A percentile compares a stretch with the other conserved stretches of the same genome.
These are phyloP conservation scores for Begonia fuchsioides DNA, from an alignment of 306 rosid species.

Conservation along the genomic window DNA sequence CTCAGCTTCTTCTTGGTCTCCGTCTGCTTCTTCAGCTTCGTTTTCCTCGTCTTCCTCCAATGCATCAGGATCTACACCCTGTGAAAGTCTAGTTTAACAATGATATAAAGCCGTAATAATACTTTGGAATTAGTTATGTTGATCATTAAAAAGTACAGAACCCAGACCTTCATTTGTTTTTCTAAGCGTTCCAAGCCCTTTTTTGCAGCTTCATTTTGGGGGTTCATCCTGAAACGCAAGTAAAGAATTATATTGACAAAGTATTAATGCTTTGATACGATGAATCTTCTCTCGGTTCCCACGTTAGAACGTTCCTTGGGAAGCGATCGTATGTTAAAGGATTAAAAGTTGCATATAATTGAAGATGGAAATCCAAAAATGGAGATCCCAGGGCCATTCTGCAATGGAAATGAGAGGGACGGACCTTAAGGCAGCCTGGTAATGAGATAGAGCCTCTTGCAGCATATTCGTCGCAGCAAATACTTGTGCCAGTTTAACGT, in stretches of 20 bases:
- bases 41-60: slow-evolving; percentile 97
- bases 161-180: slow-evolving; percentile 86
- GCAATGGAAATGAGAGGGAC: neutral
- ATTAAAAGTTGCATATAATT: too few relatives aligned
- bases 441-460: slow-evolving; percentile 88
- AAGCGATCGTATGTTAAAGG: too few relatives aligned
- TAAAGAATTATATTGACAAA: slow-evolving; percentile 8
- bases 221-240: slow-evolving; percentile 59
- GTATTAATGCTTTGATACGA: neutral
- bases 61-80: slow-evolving; percentile 79
- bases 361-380: neutral
- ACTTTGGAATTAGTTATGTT: too few relatives aligned
- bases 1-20: slow-evolving; percentile 89
- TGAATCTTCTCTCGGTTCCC: neutral
- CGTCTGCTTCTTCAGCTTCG: slow-evolving; percentile 89
- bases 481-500: slow-evolving; percentile 94
- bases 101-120: too few relatives aligned
- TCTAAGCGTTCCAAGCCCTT: slow-evolving; percentile 91
- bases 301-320: too few relatives aligned
- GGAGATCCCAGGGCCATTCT: neutral
- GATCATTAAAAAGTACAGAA: slow-evolving; percentile 1
- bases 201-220: slow-evolving; percentile 89
- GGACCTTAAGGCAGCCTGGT: slow-evolving; percentile 91
- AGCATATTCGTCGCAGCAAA: slow-evolving; percentile 91
- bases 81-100: too few relatives aligned